Conservation (phyloP, 176 grass and related monocot genomes). For the Triticum monococcum region DNA sequence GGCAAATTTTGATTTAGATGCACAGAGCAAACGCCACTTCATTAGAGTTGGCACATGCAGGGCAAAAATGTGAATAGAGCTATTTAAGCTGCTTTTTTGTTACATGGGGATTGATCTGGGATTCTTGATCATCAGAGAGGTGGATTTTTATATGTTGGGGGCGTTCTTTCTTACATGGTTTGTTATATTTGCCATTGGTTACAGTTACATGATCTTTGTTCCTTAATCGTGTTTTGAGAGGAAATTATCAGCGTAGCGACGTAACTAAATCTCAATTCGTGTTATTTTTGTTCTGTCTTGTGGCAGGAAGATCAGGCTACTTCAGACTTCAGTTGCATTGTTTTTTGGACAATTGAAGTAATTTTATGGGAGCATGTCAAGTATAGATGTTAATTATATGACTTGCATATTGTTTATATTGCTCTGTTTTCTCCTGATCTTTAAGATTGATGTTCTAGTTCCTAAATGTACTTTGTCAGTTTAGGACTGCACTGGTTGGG, state of each 20-base stretch:
- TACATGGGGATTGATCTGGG: neutral
- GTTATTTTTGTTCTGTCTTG: no score
- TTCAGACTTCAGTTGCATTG: neutral
- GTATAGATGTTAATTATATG: no score
- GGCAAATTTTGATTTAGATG: slow-evolving; percentile 12
- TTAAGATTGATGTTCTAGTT: no score
- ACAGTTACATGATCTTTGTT: no score
- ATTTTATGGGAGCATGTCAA: neutral
- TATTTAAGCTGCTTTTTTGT: neutral
- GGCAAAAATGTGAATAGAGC: slow-evolving; percentile 54
- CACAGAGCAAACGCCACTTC: neutral
- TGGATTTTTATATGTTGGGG: neutral
- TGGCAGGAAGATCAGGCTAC: neutral
- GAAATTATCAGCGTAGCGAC: neutral
- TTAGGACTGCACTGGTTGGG: no score
- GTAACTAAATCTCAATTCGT: neutral
- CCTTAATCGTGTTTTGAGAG: no score
- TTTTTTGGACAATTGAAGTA: neutral
- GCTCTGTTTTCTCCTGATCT: no score
- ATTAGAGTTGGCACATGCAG: neutral
- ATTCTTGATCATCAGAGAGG: neutral
- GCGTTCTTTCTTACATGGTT: no score
- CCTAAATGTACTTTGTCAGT: no score
- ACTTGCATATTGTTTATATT: no score
- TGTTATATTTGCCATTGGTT: no score